Evolutionary conservation across 495 filamentous ascomycete species (phyloP), one percentile per base, ranked within the genome.

Genomic region (Penicillium longicatenatum): DNA sequence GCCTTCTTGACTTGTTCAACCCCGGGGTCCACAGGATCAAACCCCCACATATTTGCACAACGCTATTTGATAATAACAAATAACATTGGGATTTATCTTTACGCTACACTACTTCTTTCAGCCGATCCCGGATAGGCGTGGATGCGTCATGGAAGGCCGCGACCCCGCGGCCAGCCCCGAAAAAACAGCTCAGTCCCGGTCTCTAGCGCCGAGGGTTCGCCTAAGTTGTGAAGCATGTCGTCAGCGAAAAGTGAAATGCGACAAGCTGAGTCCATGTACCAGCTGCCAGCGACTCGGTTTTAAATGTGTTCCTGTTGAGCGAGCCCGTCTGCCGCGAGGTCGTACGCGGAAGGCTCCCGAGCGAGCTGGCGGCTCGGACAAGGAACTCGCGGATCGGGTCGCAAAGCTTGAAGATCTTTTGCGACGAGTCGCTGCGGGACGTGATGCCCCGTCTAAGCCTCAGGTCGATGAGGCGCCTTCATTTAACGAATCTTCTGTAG

Each of bases 181-280:
- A 42, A 54, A 50, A 51, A 26, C 57, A 50, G 31, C 55, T 26
- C 55, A 61, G 43, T 53, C 61, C 26, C 64, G 67, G 26, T 59
- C 65, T 0, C 64, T 63, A 5, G 66, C 63, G 5, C 67, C 64
- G 22, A 54, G 52, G 26, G 69, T 74, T n/a, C 65, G 70, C 2
- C 55, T 75, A 4, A 74, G 63, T 48, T 75, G 73, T 41, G 71
- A 73, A 43, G 62, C 56, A 69, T 94, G 90, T 64, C 84, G 88
- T 29, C 82, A 85, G 39, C 84, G 90, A 46, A 94, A 94, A 72
- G 80, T 91, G 47, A 89, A 89, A 68, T 94, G 90, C 72, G 86
- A 89, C 74, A 92, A 90, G 72, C 73, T 73, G 20, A 79, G 83
- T 52, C 89, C 89, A 44, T 93, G 90, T 64, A 79, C 77, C 55